A percentile compares a stretch with the other conserved stretches of the same genome.
Conservation (phyloP, 2,329 filamentous ascomycete species). For the Penicillium sp. region DNA sequence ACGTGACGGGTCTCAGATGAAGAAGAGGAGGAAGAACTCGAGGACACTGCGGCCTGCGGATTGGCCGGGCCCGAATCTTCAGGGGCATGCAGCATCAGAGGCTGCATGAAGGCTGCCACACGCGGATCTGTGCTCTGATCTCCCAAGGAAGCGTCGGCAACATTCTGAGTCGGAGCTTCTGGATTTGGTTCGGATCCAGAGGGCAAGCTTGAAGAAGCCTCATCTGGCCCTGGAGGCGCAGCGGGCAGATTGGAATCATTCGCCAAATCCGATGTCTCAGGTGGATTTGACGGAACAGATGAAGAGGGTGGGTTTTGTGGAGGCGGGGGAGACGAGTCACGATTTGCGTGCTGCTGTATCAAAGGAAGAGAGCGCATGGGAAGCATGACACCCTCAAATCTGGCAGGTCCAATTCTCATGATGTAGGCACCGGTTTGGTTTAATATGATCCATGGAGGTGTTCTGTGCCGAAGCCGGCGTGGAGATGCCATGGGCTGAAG, state of each 20-base stretch:
- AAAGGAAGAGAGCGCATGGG: neutral
- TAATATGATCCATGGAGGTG: slow-evolving; percentile 39
- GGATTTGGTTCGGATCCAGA: neutral
- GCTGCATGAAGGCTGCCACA: neutral
- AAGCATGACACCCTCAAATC: slow-evolving; percentile 2
- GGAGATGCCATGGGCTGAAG: slow-evolving; percentile 21
- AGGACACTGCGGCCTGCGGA: neutral
- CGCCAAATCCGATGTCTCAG: neutral
- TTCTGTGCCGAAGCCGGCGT: slow-evolving; percentile 42
- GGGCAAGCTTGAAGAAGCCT: neutral
- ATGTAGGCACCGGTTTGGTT: neutral
- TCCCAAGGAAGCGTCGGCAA: neutral
- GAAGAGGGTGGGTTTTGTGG: neutral
- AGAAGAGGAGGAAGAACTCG: neutral
- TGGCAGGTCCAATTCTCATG: neutral
- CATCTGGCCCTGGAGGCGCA: neutral
- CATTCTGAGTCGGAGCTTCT: neutral
- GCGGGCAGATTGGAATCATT: neutral
- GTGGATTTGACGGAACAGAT: neutral
- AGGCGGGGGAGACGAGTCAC: neutral
- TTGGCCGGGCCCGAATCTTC: neutral
- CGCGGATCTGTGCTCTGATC: neutral
- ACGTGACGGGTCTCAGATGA: neutral
- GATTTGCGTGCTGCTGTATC: neutral
- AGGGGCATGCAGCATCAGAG: neutral